Evolutionary conservation across 441 rosid species (phyloP).

Genomic region (Brassica hybrid): DNA sequence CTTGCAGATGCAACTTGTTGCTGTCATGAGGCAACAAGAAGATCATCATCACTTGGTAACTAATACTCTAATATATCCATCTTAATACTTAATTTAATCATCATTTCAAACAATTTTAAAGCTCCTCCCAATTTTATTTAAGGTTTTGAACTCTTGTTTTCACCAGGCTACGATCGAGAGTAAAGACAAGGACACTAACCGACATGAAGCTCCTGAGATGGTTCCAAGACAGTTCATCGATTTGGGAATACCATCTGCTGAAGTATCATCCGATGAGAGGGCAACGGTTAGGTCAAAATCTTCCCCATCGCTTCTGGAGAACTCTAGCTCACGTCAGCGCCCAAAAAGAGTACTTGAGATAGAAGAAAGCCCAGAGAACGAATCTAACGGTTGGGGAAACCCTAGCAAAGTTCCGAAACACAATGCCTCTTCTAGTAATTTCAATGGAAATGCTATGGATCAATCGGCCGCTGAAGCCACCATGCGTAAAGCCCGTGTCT

Average conservation of each 20-base stretch:
- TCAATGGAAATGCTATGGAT: constrained; percentile 44
- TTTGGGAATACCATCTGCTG: constrained; percentile 55
- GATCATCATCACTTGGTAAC: constrained; percentile 33
- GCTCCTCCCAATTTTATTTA: background rate
- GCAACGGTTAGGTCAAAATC: constrained; percentile 38
- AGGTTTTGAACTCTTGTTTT: constrained; percentile 38
- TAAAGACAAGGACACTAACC: constrained; percentile 11
- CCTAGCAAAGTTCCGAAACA: constrained; percentile 59
- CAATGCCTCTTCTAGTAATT: constrained; percentile 28
- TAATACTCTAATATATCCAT: constrained; percentile 32
- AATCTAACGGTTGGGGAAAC: constrained; percentile 58
- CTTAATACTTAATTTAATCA: background rate
- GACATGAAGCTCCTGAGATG: constrained; percentile 44
- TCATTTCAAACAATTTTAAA: background rate
- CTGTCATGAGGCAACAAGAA: constrained; percentile 67
- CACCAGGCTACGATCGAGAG: constrained; percentile 61
- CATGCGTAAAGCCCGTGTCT: constrained; percentile 98
- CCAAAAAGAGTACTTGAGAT: constrained; percentile 51
- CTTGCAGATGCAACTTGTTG: constrained; percentile 66
- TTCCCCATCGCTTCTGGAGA: constrained; percentile 37
- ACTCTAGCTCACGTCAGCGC: constrained; percentile 52
- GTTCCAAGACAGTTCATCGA: constrained; percentile 78
- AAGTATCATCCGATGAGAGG: constrained; percentile 74
- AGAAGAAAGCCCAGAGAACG: constrained; percentile 73
- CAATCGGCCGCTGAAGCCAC: constrained; percentile 74